A percentile compares a stretch with the other conserved stretches of the same genome.
These are phyloP conservation scores for Saccharomyces hybrid DNA, from an alignment of 1,139 yeast genomes.

Conservation along the genomic window DNA sequence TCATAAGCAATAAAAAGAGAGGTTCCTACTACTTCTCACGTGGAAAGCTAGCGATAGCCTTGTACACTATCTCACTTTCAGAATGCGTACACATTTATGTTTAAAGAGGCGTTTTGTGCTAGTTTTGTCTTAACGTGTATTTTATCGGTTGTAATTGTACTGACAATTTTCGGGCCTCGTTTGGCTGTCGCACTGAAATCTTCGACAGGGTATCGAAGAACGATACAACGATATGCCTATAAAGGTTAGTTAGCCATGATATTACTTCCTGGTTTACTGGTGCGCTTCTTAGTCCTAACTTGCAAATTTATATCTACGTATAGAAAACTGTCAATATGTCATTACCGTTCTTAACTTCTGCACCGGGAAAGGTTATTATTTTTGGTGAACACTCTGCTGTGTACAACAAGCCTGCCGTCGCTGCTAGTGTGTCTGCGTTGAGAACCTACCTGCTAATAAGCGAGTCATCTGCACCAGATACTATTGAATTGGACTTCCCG, in stretches of 20 bases:
- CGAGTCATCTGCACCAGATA: slow-evolving; percentile 30
- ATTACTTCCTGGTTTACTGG: neutral
- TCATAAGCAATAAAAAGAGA: neutral
- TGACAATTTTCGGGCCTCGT: neutral
- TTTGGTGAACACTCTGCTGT: slow-evolving; percentile 98
- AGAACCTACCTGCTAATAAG: slow-evolving; percentile 69
- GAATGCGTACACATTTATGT: neutral
- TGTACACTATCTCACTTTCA: neutral
- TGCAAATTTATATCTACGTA: neutral
- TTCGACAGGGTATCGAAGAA: neutral
- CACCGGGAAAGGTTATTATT: slow-evolving; percentile 94
- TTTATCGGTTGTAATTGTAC: neutral
- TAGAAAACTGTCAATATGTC: neutral
- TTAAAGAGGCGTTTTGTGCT: neutral
- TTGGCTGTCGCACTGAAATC: neutral
- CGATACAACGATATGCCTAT: neutral
- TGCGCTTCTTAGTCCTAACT: neutral
- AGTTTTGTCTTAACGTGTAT: neutral
- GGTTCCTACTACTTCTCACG: neutral
- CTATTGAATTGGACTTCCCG: slow-evolving; percentile 66
- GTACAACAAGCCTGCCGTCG: slow-evolving; percentile 54
- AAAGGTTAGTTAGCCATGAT: neutral
- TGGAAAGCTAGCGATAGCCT: neutral
- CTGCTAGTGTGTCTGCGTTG: slow-evolving; percentile 29
- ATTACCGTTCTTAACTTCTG: slow-evolving; percentile 65